A percentile compares a stretch with the other conserved stretches of the same genome.
Conservation (phyloP, 352 stramenopile species). For the Lagenidium giganteum region DNA sequence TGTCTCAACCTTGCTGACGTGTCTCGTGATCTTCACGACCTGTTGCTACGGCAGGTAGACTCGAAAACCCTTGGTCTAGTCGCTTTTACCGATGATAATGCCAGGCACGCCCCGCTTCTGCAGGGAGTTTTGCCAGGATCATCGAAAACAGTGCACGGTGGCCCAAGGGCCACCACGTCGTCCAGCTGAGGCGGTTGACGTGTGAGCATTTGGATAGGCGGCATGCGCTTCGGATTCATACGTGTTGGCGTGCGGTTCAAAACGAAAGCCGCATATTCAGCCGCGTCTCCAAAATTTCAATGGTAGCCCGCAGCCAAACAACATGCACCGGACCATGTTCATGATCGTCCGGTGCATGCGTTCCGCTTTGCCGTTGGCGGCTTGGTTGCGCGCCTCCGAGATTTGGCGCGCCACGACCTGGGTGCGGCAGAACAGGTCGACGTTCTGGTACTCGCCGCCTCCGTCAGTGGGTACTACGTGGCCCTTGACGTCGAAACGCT, state of each 20-base stretch:
- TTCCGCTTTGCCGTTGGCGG: conserved; percentile 3
- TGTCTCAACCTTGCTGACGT: conserved; percentile 12
- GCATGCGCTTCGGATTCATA: conserved; percentile 1
- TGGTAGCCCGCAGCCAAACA: conserved; percentile 4
- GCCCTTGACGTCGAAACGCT: neutral
- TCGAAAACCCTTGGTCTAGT: conserved; percentile 4
- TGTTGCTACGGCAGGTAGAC: conserved; percentile 1
- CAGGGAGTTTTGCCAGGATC: conserved; percentile 4
- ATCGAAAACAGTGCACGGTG: conserved; percentile 1
- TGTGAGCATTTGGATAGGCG: conserved; percentile 6
- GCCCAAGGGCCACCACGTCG: conserved; percentile 6
- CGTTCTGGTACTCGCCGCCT: conserved; percentile 3
- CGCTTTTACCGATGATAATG: conserved; percentile 5
- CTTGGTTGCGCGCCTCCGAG: neutral
- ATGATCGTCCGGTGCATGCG: conserved; percentile 4
- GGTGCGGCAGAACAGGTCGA: conserved; percentile 3
- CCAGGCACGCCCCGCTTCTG: neutral
- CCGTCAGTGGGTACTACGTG: conserved; percentile 2
- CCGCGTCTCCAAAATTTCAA: conserved; percentile 12
- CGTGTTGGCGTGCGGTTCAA: conserved; percentile 10
- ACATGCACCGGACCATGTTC: conserved; percentile 9
- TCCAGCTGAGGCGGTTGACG: neutral
- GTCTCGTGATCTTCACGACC: neutral
- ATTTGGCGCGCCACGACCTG: neutral
- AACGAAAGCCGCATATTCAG: conserved; percentile 6